Evolutionary conservation across 116 monocot genomes (phyloP).

Genomic region (Phalaenopsis hybrid): DNA sequence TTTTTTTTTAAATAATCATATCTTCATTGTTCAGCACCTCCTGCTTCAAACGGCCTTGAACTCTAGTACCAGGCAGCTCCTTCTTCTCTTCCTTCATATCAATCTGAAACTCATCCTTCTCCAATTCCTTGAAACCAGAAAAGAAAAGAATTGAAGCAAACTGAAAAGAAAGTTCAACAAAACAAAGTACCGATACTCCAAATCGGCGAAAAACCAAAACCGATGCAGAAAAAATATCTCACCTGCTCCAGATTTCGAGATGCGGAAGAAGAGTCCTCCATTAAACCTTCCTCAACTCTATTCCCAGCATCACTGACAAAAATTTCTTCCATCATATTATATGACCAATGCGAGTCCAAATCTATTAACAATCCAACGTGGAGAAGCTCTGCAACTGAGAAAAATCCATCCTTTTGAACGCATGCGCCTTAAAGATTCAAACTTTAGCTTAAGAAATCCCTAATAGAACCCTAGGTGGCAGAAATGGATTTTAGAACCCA

Average conservation of each 20-base stretch:
- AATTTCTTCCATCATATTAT: neutral
- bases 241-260: conserved; percentile 38
- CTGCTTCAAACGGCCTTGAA: conserved; percentile 20
- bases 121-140: conserved; percentile 29
- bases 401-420: conserved; percentile 49
- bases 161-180: neutral
- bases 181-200: neutral
- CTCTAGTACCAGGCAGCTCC: conserved; percentile 17
- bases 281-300: conserved; percentile 15
- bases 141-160: neutral
- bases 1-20: too few relatives aligned
- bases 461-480: neutral
- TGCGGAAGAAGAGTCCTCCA: conserved; percentile 19
- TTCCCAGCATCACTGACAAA: conserved; percentile 40
- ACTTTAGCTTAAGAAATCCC: neutral
- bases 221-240: neutral
- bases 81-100: conserved; percentile 15
- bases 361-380: neutral
- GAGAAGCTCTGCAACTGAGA: conserved; percentile 4
- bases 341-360: neutral
- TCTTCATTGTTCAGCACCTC: conserved; percentile 14
- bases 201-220: neutral
- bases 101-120: conserved; percentile 12
- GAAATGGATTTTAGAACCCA: neutral
- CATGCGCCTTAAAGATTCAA: conserved; percentile 30